Percentiles rank a stretch among this genome's conserved stretches.
phyloP scores from a whole-genome alignment of 2,329 filamentous ascomycete genomes.

The Dryadomyces quercivorus region DNA sequence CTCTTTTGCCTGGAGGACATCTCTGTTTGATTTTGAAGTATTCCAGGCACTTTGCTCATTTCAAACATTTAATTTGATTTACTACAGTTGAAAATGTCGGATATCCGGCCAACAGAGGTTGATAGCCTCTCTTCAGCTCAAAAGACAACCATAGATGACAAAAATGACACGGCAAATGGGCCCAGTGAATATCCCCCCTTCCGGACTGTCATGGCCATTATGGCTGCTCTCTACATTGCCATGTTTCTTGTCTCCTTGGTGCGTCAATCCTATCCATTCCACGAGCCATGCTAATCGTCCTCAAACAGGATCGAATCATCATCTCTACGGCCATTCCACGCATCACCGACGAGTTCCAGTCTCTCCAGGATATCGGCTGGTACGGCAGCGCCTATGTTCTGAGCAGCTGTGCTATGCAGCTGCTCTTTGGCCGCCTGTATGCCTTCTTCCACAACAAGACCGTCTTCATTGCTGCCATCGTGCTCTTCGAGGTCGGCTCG shows the following conservation, averaged over 20 bases:
- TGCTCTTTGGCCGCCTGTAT: not conserved
- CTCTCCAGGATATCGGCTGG: conserved; percentile 12
- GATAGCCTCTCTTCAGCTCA: not conserved
- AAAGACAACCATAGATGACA: not conserved
- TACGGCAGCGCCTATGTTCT: conserved; percentile 12
- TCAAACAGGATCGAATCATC: not conserved
- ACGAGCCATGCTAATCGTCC: no score
- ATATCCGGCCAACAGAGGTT: not conserved
- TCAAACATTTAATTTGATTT: no score
- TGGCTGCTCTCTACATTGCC: not conserved
- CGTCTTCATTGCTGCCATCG: conserved; percentile 28
- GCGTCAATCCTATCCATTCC: not conserved
- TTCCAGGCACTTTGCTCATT: not conserved
- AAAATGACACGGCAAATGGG: not conserved
- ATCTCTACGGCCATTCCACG: not conserved
- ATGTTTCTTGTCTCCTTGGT: conserved; percentile 1
- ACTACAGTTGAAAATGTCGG: no score
- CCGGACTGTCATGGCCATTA: not conserved
- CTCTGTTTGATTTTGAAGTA: not conserved
- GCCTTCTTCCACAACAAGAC: conserved; percentile 14
- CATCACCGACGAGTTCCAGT: conserved; percentile 13
- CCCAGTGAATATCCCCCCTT: not conserved
- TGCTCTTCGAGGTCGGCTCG: conserved; percentile 43
- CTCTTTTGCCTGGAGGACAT: not conserved
- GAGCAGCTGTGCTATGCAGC: conserved; percentile 3